These are phyloP conservation scores for Aspergillus cejpii DNA, from an alignment of 2,329 filamentous ascomycete species.

Conservation along the genomic window DNA sequence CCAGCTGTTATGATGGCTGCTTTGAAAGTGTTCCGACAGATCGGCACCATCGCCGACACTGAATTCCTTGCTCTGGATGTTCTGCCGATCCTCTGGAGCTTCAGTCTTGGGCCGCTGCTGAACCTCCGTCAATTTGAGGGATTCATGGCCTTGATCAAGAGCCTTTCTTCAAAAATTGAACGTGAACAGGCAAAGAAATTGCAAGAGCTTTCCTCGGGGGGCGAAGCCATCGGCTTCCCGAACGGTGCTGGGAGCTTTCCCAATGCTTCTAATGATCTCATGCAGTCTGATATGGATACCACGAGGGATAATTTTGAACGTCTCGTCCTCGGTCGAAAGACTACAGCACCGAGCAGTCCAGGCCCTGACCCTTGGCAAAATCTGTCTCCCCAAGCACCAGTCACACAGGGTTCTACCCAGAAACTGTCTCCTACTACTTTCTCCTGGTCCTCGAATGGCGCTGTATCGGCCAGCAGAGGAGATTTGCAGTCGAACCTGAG, in stretches of 20 bases:
- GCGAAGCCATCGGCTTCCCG: constrained; percentile 43
- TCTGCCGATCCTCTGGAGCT: constrained; percentile 81
- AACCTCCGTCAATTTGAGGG: constrained; percentile 79
- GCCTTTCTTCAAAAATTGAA: constrained; percentile 71
- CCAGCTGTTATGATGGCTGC: constrained; percentile 96
- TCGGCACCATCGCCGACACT: constrained; percentile 73
- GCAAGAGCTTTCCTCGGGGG: constrained; percentile 67
- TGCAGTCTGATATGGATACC: constrained; percentile 47
- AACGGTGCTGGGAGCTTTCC: constrained; percentile 24
- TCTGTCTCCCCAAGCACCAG: constrained; percentile 26
- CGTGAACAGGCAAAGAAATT: constrained; percentile 83
- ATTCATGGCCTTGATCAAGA: constrained; percentile 85
- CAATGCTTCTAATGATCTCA: constrained; percentile 20
- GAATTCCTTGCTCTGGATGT: constrained; percentile 92
- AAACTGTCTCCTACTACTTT: constrained; percentile 27
- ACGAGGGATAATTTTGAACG: constrained; percentile 72
- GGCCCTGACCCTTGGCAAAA: constrained; percentile 30
- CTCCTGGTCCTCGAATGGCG: constrained; percentile 39
- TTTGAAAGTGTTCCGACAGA: constrained; percentile 73
- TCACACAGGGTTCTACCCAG: constrained; percentile 21
- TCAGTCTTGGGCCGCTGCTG: constrained; percentile 82
- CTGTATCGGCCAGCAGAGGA: constrained; percentile 15
- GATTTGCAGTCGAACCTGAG: constrained; percentile 19
- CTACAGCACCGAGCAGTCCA: constrained; percentile 31
- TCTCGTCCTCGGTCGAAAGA: constrained; percentile 69